Conservation (phyloP, 495 filamentous ascomycete species). For the Penicillium nucicola region DNA sequence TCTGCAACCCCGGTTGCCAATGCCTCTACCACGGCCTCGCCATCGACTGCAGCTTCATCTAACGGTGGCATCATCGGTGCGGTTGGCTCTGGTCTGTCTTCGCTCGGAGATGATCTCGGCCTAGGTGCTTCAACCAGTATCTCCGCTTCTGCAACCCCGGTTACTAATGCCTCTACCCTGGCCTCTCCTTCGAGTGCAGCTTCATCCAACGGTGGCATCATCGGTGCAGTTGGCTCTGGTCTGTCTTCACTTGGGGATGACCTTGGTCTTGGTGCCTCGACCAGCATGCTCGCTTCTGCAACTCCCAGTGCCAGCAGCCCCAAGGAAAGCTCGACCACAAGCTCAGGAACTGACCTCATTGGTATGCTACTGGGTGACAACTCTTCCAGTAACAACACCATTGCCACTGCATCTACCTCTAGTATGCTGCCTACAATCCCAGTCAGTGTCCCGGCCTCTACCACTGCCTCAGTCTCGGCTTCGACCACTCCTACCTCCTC, state of each 20-base stretch:
- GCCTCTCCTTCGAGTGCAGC: slow-evolving; percentile 8
- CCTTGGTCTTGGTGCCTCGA: not conserved
- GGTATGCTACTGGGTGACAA: slow-evolving; percentile 2
- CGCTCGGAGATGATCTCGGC: not conserved
- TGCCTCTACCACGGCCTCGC: not conserved
- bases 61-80: not conserved
- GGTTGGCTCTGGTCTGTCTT: not conserved
- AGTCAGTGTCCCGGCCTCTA: slow-evolving; percentile 24
- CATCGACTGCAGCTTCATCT: slow-evolving; percentile 1
- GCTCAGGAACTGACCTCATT: slow-evolving; percentile 4
- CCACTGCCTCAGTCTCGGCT: slow-evolving; percentile 13
- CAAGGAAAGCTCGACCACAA: not conserved
- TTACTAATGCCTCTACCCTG: slow-evolving; percentile 1
- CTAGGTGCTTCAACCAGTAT: not conserved
- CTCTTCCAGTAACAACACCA: slow-evolving; percentile 3
- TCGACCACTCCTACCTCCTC: slow-evolving; percentile 6
- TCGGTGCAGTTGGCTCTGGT: slow-evolving; percentile 1
- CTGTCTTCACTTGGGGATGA: not conserved
- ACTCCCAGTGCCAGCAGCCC: not conserved
- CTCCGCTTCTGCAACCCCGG: slow-evolving; percentile 1
- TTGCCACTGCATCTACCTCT: not conserved
- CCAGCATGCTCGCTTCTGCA: slow-evolving; percentile 4
- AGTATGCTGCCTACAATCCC: slow-evolving; percentile 18
- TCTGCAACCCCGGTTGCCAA: not conserved
- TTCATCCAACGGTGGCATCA: not conserved